phyloP scores from a whole-genome alignment of 257 asterid species.

The Solanum sejunctum region DNA sequence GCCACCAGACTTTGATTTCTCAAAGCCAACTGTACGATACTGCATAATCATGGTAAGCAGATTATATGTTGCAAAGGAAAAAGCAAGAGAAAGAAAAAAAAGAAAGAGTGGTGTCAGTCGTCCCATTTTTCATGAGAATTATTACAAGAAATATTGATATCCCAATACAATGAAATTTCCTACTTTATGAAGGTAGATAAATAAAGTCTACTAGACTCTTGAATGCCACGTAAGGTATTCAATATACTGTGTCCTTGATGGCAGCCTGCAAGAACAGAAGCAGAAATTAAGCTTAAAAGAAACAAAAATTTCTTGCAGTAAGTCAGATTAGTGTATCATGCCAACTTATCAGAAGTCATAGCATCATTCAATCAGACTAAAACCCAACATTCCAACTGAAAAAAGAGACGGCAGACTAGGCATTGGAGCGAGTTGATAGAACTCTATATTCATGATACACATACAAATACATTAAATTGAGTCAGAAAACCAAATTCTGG shows the following conservation, averaged over 20 bases:
- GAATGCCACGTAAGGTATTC: neutral
- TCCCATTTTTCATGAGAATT: slow-evolving; percentile 20
- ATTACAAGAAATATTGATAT: neutral
- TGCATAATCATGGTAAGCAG: slow-evolving; percentile 6
- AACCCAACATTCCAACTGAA: too few species aligned
- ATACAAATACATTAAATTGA: neutral
- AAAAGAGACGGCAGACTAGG: neutral
- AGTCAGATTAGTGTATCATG: neutral
- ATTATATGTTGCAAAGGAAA: slow-evolving; percentile 29
- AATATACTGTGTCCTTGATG: neutral
- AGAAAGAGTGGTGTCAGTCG: slow-evolving; percentile 9
- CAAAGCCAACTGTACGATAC: slow-evolving; percentile 1
- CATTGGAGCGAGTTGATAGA: neutral
- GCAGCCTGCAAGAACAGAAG: neutral
- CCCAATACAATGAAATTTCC: neutral
- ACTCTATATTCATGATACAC: neutral
- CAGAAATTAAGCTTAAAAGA: neutral
- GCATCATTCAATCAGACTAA: neutral
- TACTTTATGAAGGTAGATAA: neutral
- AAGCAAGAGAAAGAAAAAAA: slow-evolving; percentile 21
- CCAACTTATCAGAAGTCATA: neutral
- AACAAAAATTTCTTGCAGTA: neutral
- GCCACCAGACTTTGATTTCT: neutral
- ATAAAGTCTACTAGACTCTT: neutral
- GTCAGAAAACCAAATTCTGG: neutral